Evolutionary conservation across 257 asterid species (phyloP).

Genomic region (Perilla frutescens): DNA sequence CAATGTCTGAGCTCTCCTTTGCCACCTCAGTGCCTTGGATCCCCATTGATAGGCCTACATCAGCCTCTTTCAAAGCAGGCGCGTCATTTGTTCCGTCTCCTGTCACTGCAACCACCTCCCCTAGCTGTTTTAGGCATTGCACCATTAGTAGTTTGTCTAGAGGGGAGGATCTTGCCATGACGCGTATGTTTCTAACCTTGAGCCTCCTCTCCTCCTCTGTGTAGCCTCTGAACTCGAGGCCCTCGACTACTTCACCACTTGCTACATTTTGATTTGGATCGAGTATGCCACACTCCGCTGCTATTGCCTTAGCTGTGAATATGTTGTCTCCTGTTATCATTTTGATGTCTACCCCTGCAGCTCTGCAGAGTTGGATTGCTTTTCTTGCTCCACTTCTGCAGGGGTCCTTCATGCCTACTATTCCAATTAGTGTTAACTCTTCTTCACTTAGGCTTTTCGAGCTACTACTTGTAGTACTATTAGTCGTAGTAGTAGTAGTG

Average conservation of each 20-base stretch:
- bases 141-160: conserved; percentile 62
- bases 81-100: conserved; percentile 71
- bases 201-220: conserved; percentile 43
- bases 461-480: neutral
- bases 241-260: conserved; percentile 54
- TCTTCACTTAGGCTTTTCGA: conserved; percentile 39
- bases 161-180: conserved; percentile 73
- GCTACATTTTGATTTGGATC: conserved; percentile 27
- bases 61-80: conserved; percentile 64
- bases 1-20: conserved; percentile 72
- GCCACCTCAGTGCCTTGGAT: conserved; percentile 67
- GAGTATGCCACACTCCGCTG: conserved; percentile 72
- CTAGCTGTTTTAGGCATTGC: conserved; percentile 52
- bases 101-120: conserved; percentile 81
- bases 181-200: conserved; percentile 50
- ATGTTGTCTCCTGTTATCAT: conserved; percentile 70
- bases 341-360: conserved; percentile 64
- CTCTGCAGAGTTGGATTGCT: conserved; percentile 55
- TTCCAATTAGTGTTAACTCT: conserved; percentile 52
- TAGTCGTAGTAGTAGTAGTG: too few relatives aligned
- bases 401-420: conserved; percentile 61
- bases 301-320: conserved; percentile 65
- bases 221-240: conserved; percentile 53
- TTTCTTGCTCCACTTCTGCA: conserved; percentile 58
- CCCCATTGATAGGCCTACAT: conserved; percentile 69